Conservation (phyloP, 371 early-diverging fungal species). For the Globomyces sp. region DNA sequence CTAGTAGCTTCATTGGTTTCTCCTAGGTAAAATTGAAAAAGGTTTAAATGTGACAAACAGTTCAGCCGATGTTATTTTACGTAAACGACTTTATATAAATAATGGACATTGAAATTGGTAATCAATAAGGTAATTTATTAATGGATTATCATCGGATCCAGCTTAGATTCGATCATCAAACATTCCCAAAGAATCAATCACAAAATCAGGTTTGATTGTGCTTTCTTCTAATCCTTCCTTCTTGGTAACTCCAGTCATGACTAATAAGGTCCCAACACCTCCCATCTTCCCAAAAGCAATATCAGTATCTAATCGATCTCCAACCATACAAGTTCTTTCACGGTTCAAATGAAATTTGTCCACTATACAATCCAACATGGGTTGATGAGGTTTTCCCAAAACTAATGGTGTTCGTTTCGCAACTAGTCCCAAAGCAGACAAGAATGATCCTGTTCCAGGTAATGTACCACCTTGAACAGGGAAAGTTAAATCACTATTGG, state of each 20-base stretch:
- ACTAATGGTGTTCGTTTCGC: constrained; percentile 74
- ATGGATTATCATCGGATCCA: constrained; percentile 10
- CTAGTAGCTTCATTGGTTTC: too few species aligned
- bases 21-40: too few species aligned
- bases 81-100: too few species aligned
- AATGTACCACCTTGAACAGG: constrained; percentile 51
- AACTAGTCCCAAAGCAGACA: constrained; percentile 69
- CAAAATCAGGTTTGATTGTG: constrained; percentile 31
- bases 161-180: neutral
- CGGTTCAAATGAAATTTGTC: constrained; percentile 72
- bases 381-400: constrained; percentile 90
- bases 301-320: constrained; percentile 93
- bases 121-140: too few species aligned
- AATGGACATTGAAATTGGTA: too few species aligned
- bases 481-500: constrained; percentile 88
- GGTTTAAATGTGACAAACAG: too few species aligned
- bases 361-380: constrained; percentile 88
- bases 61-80: too few species aligned
- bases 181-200: constrained; percentile 34
- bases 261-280: constrained; percentile 84
- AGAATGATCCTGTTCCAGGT: constrained; percentile 80
- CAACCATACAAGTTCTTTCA: constrained; percentile 89
- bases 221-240: constrained; percentile 19
- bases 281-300: constrained; percentile 90
- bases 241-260: constrained; percentile 68